Evolutionary conservation across 352 stramenopile genomes (phyloP).

Genomic region (Thraustochytrium striatum): DNA sequence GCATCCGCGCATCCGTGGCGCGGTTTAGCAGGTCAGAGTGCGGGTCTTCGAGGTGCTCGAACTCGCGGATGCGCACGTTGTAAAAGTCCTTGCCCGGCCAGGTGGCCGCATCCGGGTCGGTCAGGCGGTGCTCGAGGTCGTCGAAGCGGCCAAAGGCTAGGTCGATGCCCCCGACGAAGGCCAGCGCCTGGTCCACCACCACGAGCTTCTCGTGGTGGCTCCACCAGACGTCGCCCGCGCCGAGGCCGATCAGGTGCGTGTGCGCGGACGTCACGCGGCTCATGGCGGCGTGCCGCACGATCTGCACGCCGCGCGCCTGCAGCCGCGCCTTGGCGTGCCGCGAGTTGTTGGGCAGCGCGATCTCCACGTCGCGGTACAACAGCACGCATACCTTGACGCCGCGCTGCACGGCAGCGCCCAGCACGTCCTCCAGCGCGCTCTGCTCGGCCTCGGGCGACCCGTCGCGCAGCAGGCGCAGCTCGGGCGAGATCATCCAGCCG

Average conservation of each 20-base stretch:
- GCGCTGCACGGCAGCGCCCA: background rate
- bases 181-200: constrained; percentile 75
- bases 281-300: constrained; percentile 68
- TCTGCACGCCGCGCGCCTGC: constrained; percentile 79
- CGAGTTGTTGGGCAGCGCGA: constrained; percentile 21
- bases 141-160: constrained; percentile 82
- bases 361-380: constrained; percentile 18
- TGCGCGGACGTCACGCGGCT: constrained; percentile 27
- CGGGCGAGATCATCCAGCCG: constrained; percentile 23
- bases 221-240: too few relatives aligned
- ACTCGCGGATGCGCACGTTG: constrained; percentile 20
- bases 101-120: background rate
- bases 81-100: constrained; percentile 41
- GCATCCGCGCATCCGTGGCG: constrained; percentile 51
- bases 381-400: constrained; percentile 16
- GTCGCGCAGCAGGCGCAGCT: constrained; percentile 13
- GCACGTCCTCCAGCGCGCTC: background rate
- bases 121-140: constrained; percentile 51
- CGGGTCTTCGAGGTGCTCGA: constrained; percentile 23
- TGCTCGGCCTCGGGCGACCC: background rate
- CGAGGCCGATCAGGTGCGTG: too few relatives aligned
- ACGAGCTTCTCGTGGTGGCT: constrained; percentile 88
- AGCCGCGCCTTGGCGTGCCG: constrained; percentile 20
- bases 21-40: background rate
- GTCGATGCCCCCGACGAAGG: constrained; percentile 80